These are phyloP conservation scores for Agroathelia rolfsii DNA, from an alignment of 1,284 basidiomycete genomes.

Conservation along the genomic window DNA sequence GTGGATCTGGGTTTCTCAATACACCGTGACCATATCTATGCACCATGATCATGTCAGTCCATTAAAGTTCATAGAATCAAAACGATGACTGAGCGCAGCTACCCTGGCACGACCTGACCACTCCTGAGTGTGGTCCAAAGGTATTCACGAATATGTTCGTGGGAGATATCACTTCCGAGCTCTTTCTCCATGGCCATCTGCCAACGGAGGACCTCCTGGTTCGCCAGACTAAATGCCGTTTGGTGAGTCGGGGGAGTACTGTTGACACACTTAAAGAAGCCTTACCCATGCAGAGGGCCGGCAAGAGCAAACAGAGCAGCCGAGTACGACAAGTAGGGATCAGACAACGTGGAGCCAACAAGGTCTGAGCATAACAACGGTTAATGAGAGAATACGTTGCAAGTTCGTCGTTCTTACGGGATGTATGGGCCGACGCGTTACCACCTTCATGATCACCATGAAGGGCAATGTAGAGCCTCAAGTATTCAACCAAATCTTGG, in stretches of 20 bases:
- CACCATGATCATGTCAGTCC: slow-evolving; percentile 1
- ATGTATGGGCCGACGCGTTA: slow-evolving; percentile 84
- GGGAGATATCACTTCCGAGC: slow-evolving; percentile 60
- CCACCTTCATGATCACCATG: slow-evolving; percentile 86
- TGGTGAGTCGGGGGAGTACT: slow-evolving; percentile 5
- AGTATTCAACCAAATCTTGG: slow-evolving; percentile 79
- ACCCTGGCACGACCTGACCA: slow-evolving; percentile 87
- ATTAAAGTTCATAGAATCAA: not conserved
- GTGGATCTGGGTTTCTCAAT: slow-evolving; percentile 79
- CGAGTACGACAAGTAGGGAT: slow-evolving; percentile 87
- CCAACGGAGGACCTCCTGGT: slow-evolving; percentile 86
- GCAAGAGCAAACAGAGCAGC: slow-evolving; percentile 85
- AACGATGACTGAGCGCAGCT: slow-evolving; percentile 13
- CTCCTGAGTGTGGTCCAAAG: slow-evolving; percentile 80
- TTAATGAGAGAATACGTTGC: slow-evolving; percentile 1
- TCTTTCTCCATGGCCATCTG: slow-evolving; percentile 80
- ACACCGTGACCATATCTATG: slow-evolving; percentile 83
- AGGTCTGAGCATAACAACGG: slow-evolving; percentile 53
- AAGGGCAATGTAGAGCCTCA: slow-evolving; percentile 79
- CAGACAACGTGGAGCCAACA: slow-evolving; percentile 90
- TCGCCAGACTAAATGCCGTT: slow-evolving; percentile 58
- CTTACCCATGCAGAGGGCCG: slow-evolving; percentile 82
- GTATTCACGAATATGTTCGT: slow-evolving; percentile 72
- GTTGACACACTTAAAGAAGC: slow-evolving; percentile 7
- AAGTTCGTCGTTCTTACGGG: slow-evolving; percentile 43